phyloP scores from a whole-genome alignment of 2,329 filamentous ascomycete species.

The Lojkania enalia region DNA sequence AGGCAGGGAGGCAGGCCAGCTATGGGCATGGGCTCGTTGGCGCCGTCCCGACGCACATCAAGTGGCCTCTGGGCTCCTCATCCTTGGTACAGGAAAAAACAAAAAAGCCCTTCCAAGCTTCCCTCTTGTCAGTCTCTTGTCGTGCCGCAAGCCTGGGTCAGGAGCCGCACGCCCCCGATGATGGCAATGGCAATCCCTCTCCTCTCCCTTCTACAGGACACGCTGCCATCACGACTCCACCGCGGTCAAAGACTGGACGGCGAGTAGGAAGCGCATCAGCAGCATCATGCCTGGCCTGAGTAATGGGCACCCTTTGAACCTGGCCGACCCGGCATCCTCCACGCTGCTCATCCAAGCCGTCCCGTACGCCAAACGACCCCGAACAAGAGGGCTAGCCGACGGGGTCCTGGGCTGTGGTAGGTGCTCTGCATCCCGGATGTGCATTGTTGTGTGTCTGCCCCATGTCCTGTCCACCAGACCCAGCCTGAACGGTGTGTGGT shows the following conservation, averaged over 20 bases:
- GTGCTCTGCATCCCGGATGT: slow-evolving; percentile 38
- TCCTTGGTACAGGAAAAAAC: slow-evolving; percentile 41
- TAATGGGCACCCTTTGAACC: slow-evolving; percentile 16
- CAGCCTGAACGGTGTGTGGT: slow-evolving; percentile 42
- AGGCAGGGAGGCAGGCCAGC: too few relatives aligned
- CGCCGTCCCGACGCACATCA: slow-evolving; percentile 40
- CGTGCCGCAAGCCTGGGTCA: slow-evolving; percentile 39
- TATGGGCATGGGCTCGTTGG: slow-evolving; percentile 32
- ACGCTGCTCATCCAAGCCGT: slow-evolving; percentile 45
- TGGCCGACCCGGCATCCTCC: slow-evolving; percentile 39
- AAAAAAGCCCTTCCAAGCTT: slow-evolving; percentile 19
- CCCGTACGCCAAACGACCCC: slow-evolving; percentile 44
- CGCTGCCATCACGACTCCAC: neutral
- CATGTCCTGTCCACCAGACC: slow-evolving; percentile 33
- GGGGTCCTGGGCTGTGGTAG: slow-evolving; percentile 39
- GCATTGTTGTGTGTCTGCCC: slow-evolving; percentile 42
- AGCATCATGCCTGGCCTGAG: slow-evolving; percentile 5
- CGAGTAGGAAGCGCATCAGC: slow-evolving; percentile 13
- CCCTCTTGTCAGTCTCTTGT: slow-evolving; percentile 27
- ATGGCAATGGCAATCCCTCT: too few relatives aligned
- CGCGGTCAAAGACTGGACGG: slow-evolving; percentile 12
- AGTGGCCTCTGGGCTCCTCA: slow-evolving; percentile 26
- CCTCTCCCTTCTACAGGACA: neutral
- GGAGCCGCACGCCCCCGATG: slow-evolving; percentile 35
- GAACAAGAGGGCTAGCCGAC: slow-evolving; percentile 35